Conservation (phyloP, 257 asterid genomes). For the Solanum boliviense region DNA sequence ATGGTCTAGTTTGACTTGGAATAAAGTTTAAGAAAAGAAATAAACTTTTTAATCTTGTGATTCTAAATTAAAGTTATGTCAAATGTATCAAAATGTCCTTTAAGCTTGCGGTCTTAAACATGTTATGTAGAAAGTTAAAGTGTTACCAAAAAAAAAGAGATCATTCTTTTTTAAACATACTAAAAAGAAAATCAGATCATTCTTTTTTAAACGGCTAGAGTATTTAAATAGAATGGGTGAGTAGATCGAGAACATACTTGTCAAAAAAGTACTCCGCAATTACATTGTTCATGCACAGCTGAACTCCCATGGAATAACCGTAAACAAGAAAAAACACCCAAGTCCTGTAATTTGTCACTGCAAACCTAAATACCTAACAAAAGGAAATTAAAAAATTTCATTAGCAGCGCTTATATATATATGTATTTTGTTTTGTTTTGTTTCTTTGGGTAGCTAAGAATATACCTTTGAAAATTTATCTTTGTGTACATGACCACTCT, state of each 20-base stretch:
- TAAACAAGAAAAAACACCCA: constrained; percentile 4
- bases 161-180: too few species aligned
- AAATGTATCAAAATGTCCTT: too few species aligned
- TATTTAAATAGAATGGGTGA: neutral
- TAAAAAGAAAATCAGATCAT: too few species aligned
- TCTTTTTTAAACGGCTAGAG: too few species aligned
- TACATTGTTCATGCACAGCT: constrained; percentile 8
- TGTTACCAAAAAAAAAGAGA: too few species aligned
- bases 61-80: too few species aligned
- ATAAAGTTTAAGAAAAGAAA: too few species aligned
- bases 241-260: neutral
- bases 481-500: neutral
- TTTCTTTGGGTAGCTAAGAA: neutral
- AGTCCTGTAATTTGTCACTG: constrained; percentile 8
- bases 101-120: too few species aligned
- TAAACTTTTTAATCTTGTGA: too few species aligned
- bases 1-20: too few species aligned
- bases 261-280: neutral
- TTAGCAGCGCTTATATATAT: neutral
- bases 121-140: too few species aligned
- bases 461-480: constrained; percentile 5
- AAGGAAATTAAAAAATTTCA: neutral
- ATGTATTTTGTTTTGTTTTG: neutral
- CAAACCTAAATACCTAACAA: neutral
- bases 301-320: constrained; percentile 11